Evolutionary conservation across 2,329 filamentous ascomycete genomes (phyloP), one percentile per base, ranked within the genome.

Genomic region (Neophaeococcomyces aloes): DNA sequence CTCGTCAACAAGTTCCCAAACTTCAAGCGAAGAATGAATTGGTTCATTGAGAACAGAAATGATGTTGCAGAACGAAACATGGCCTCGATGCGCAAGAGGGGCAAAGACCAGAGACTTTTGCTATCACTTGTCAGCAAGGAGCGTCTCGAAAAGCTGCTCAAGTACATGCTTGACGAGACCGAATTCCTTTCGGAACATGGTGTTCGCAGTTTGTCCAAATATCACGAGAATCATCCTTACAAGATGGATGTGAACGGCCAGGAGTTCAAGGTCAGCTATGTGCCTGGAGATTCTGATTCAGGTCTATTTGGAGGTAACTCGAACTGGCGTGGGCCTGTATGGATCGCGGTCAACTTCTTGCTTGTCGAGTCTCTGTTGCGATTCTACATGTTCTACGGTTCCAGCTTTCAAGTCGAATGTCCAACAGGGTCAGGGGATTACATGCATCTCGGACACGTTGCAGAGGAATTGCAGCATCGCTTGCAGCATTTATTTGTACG

Each of bases 181-280:
- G 89, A 96, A 60, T 96, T 96, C 65, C 72, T 96, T 44, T 86
- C 86, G 44, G 79, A 88, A 37, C 81, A 94, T 59, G 89, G 89
- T 44, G 89, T 96, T 51, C 80, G 89, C 36, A 95, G 88, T 2
- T 69, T 96, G 57, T 95, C 88, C 23, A 94, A 91, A 64, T 84
- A 78, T 58, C 89, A 96, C 67, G 82, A 93, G 57, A 76, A 94
- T 11, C 68, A 95, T 53, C 91, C 91, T 0, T 91, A 86, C 62
- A 85, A 84, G 1, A 96, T 96, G 89, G 83, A 94, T 42, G 89
- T 95, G 47, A 94, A 96, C 53, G 87, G 86, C 0, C 86, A 95
- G 61, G 75, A 74, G 23, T 96, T 94, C 68, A 77, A 79, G 45
- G 89, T 96, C 31, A 76, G 79, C 55, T 96, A 96, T 58, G 79